These are phyloP conservation scores for Purshia tridentata DNA, from an alignment of 306 rosid species.

Conservation along the genomic window DNA sequence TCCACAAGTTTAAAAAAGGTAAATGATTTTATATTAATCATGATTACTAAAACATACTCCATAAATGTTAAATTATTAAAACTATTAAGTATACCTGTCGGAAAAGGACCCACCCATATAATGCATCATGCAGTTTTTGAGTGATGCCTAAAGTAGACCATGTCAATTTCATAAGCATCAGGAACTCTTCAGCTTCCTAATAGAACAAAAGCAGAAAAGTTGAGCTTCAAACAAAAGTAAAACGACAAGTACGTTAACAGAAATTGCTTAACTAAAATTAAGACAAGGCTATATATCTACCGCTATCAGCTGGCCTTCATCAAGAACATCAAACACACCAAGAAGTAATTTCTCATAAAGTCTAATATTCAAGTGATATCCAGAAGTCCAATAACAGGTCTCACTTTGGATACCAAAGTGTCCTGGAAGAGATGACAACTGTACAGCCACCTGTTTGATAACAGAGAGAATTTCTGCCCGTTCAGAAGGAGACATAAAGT, in stretches of 20 bases:
- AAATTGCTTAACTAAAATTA: constrained; percentile 9
- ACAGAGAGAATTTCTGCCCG: constrained; percentile 41
- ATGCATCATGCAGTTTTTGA: constrained; percentile 43
- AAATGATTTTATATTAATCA: constrained; percentile 7
- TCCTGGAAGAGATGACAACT: constrained; percentile 46
- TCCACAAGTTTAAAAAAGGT: neutral
- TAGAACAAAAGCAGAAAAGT: constrained; percentile 10
- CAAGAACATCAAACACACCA: constrained; percentile 46
- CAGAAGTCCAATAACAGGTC: constrained; percentile 48
- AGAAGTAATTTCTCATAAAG: constrained; percentile 52
- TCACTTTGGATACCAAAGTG: constrained; percentile 34
- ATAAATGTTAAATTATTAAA: neutral
- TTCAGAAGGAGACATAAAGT: constrained; percentile 40
- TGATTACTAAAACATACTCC: constrained; percentile 6
- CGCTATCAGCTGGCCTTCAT: constrained; percentile 47
- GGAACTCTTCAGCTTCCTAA: constrained; percentile 48
- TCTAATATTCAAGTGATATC: constrained; percentile 48
- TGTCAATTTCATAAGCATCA: constrained; percentile 42
- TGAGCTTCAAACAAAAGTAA: constrained; percentile 14
- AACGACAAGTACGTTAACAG: neutral
- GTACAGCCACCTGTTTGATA: constrained; percentile 37
- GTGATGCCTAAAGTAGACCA: constrained; percentile 55
- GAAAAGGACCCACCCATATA: constrained; percentile 58
- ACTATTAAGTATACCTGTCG: constrained; percentile 40
- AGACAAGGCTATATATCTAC: constrained; percentile 27